Evolutionary conservation across 108 stramenopile species (phyloP).

Genomic region (Aurantiochytrium sp.): DNA sequence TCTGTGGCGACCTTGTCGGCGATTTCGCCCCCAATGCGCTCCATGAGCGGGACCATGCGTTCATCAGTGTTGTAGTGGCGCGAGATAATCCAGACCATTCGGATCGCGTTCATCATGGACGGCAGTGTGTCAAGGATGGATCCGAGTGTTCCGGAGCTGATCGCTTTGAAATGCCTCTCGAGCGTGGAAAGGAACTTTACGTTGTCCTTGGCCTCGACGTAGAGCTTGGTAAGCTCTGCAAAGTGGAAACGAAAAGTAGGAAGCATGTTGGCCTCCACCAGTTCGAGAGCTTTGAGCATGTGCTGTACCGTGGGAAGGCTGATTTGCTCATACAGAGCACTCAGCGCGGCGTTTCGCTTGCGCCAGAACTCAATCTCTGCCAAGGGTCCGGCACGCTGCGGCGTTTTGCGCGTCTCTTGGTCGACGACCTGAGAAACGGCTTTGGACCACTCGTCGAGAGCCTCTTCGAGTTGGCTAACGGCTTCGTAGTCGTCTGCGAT

Average conservation of each 20-base stretch:
- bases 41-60: constrained; percentile 36
- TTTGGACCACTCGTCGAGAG: constrained; percentile 50
- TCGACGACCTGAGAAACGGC: constrained; percentile 39
- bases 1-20: constrained; percentile 39
- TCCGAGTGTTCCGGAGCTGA: constrained; percentile 42
- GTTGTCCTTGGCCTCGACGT: constrained; percentile 59
- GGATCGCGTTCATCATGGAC: constrained; percentile 52
- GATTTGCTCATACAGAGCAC: constrained; percentile 61
- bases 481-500: constrained; percentile 37
- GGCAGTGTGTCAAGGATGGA: constrained; percentile 53
- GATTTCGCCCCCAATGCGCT: constrained; percentile 37
- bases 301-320: constrained; percentile 48
- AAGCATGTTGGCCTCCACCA: constrained; percentile 46
- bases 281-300: constrained; percentile 49
- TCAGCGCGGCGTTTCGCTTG: constrained; percentile 51
- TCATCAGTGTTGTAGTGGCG: constrained; percentile 64
- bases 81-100: constrained; percentile 65
- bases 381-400: constrained; percentile 40
- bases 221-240: constrained; percentile 46
- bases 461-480: constrained; percentile 37
- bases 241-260: constrained; percentile 43
- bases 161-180: constrained; percentile 62
- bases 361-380: constrained; percentile 64
- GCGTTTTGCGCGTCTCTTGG: constrained; percentile 26
- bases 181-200: constrained; percentile 63